phyloP scores from a whole-genome alignment of 257 asterid species.

The Jaltomata sinuosa region DNA sequence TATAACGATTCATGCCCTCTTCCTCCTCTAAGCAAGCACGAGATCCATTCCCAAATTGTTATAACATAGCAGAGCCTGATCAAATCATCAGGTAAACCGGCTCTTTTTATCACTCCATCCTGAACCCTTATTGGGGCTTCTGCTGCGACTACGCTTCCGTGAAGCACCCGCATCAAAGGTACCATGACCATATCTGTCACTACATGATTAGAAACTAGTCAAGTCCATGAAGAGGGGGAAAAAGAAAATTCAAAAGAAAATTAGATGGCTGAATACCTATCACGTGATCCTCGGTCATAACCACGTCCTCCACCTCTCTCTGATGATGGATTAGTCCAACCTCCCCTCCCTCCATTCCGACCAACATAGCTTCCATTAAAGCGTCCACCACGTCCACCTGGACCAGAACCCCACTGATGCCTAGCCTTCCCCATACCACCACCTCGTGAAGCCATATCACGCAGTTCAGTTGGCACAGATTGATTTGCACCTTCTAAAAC shows the following conservation, averaged over 20 bases:
- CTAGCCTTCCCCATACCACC: conserved; percentile 61
- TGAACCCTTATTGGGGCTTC: conserved; percentile 42
- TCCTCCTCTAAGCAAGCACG: conserved; percentile 29
- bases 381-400: conserved; percentile 42
- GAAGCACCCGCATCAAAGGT: conserved; percentile 18
- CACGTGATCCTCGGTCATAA: conserved; percentile 32
- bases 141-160: conserved; percentile 36
- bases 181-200: conserved; percentile 35
- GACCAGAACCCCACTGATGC: conserved; percentile 72
- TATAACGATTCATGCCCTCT: conserved; percentile 4
- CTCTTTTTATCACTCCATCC: conserved; percentile 51
- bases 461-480: conserved; percentile 48
- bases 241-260: neutral
- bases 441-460: conserved; percentile 57
- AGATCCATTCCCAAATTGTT: neutral
- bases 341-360: conserved; percentile 44
- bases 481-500: conserved; percentile 73
- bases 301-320: conserved; percentile 33
- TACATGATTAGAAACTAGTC: neutral
- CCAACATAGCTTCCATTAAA: conserved; percentile 19
- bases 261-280: conserved; percentile 28
- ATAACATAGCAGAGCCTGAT: conserved; percentile 2
- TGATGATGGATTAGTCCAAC: conserved; percentile 18
- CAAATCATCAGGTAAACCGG: conserved; percentile 48
- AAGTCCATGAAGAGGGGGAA: neutral